Conservation (phyloP, 768 basidiomycete genomes). For the Leccinum broughii region DNA sequence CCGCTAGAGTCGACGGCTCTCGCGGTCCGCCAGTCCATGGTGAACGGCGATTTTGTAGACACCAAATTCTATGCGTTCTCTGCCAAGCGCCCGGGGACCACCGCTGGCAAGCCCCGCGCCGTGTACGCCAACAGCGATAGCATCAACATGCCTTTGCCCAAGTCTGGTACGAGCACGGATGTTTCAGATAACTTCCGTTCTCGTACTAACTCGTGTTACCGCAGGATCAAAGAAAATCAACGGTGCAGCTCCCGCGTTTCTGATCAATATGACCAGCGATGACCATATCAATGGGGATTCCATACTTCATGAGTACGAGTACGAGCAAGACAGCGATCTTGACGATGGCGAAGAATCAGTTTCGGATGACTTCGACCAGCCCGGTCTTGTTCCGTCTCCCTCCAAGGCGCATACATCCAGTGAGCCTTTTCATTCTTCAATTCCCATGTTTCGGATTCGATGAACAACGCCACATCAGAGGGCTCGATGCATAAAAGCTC, state of each 20-base stretch:
- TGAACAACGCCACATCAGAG: background rate
- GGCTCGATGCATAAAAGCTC: background rate
- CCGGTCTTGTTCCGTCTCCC: background rate
- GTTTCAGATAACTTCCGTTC: background rate
- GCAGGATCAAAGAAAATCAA: constrained; percentile 9
- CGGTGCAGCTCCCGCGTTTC: constrained; percentile 13
- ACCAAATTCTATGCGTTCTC: constrained; percentile 34
- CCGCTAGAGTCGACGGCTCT: constrained; percentile 19
- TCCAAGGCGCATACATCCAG: constrained; percentile 6
- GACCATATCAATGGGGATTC: constrained; percentile 19
- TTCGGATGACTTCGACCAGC: background rate
- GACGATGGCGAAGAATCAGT: constrained; percentile 23
- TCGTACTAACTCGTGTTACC: background rate
- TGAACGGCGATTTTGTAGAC: constrained; percentile 27
- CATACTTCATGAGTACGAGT: constrained; percentile 29
- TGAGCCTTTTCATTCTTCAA: constrained; percentile 1
- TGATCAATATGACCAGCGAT: constrained; percentile 26
- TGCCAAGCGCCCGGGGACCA: constrained; percentile 8
- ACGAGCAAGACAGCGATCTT: constrained; percentile 32
- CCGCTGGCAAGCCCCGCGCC: constrained; percentile 23
- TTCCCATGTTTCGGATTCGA: background rate
- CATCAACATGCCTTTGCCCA: constrained; percentile 19
- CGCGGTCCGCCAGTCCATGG: constrained; percentile 27
- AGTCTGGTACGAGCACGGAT: constrained; percentile 12
- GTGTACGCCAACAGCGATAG: constrained; percentile 28